Base-by-base conservation (phyloP, 192 early-diverging fungal genomes). In the Backusella liffmaniae region DNA sequence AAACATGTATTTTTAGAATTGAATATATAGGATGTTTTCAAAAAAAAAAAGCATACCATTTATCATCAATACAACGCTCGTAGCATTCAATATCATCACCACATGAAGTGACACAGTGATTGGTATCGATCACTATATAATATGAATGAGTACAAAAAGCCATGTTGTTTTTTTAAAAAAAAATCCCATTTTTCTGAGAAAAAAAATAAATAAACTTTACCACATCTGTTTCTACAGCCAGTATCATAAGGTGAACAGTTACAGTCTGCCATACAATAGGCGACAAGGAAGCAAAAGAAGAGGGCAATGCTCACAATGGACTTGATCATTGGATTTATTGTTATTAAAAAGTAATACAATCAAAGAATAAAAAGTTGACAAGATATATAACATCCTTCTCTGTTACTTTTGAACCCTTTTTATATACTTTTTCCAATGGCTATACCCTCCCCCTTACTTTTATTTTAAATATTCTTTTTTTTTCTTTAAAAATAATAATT, bases 51-150 rank as follows among this genome's bases (percentile, higher is more conserved):
- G 4, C 0, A 51, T 72, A 72, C 70, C 70, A 72, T 39, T 72
- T 72, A 30, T 72, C 44, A 46, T 44, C 70, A 15, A 72, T 72
- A 46, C 70, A 72, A 32, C 29, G 26, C 16, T 72, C 39, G 42
- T 46, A 72, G 12, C 70, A 72, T 0, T 46, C 70, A 21, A 44
- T 29, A 44, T 72, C 44, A 29, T 72, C 70, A 51, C 44, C 26
- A 46, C 70, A 72, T 1, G 70, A 41, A 15, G 70, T 72, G 21
- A 72, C 70, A 72, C 70, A 72, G 15, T 72, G 39, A 72, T 72
- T 72, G 5, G 39, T 44, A 15, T 72, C 70, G 39, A 44, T 72
- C n/a, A 72, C 70, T 72, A 29, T 18, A 29, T 5, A 1, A 16
- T 44, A 5, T 44, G 4, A 16, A 16, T 44, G 42, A 44, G 42